phyloP scores from a whole-genome alignment of 208 protist species.

The Acanthamoeba royreba region DNA sequence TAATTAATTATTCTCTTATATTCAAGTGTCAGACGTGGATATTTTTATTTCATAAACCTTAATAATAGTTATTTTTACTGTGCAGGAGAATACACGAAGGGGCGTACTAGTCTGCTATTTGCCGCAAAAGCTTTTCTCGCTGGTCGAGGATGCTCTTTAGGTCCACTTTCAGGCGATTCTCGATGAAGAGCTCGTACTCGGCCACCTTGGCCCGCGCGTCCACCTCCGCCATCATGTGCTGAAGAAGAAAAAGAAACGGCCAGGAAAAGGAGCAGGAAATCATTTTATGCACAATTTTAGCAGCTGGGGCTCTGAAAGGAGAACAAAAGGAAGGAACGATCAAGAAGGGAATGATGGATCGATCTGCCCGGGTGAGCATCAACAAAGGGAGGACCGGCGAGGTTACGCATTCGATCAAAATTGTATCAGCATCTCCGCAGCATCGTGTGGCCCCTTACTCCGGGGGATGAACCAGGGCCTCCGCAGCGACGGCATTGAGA shows the following conservation, averaged over 20 bases:
- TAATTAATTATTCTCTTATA: too few species aligned
- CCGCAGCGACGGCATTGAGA: background rate
- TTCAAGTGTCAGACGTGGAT: too few species aligned
- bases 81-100: background rate
- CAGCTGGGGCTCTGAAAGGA: background rate
- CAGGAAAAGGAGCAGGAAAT: too few species aligned
- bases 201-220: background rate
- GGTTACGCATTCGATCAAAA: background rate
- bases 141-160: background rate
- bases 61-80: too few species aligned
- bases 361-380: too few species aligned
- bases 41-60: too few species aligned
- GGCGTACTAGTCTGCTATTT: background rate
- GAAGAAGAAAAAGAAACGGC: too few species aligned
- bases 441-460: background rate
- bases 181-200: background rate
- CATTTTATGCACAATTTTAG: background rate
- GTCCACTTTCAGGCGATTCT: background rate
- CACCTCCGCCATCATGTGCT: background rate
- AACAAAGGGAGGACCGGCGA: background rate
- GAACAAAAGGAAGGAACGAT: background rate
- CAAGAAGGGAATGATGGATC: background rate
- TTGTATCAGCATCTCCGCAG: background rate
- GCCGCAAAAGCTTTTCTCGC: background rate
- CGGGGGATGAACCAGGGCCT: background rate